Base-by-base conservation (phyloP, 163 green algal genomes). In the Picocystis sp. region DNA sequence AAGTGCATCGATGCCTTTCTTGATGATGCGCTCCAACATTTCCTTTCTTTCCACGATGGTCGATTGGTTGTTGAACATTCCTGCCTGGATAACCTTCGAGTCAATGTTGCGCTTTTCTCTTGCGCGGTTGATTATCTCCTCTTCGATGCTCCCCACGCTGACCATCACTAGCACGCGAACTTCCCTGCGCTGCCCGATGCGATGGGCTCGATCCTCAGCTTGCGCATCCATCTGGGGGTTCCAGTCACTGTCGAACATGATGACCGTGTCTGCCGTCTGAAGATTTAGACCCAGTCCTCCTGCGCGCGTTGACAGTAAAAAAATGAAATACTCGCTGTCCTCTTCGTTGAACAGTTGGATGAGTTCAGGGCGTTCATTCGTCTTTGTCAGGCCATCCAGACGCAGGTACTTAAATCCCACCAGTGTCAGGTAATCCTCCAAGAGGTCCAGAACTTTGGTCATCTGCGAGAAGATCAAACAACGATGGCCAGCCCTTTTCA, bases 201-300 rank as follows among this genome's bases (percentile, higher is more conserved):
- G 38, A 45, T 60, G 41, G 3, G 48, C 65, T 14, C 65, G 45
- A 42, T 73, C 65, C 38, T 73, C 65, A n/a, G 65, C 65, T 50
- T 73, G 65, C 51, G 59, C 45, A 22, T 73, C 65, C 65, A 73
- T 73, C 64, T 74, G 65, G 0, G 65, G 65, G 51, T 89, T 92
- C 72, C 72, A 85, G 65, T 87, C 79, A 19, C 60, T 77, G 60
- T 79, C 70, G 19, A 70, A 72, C 29, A 77, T 58, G 33, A 78
- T 75, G 22, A 74, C 66, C 23, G 66, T 74, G 44, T 74, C 66
- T 0, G 66, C 66, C 15, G 61, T 75, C 54, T 74, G 66, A 25
- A 66, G 45, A 50, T 74, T 74, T n/a, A 74, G 61, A 12, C 66
- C 66, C 0, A 74, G 57, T 2, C 66, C 66, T 22, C 66, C 66